Evolutionary conservation across 2,329 filamentous ascomycete genomes (phyloP).

Genomic region (Sarocladium strictum): DNA sequence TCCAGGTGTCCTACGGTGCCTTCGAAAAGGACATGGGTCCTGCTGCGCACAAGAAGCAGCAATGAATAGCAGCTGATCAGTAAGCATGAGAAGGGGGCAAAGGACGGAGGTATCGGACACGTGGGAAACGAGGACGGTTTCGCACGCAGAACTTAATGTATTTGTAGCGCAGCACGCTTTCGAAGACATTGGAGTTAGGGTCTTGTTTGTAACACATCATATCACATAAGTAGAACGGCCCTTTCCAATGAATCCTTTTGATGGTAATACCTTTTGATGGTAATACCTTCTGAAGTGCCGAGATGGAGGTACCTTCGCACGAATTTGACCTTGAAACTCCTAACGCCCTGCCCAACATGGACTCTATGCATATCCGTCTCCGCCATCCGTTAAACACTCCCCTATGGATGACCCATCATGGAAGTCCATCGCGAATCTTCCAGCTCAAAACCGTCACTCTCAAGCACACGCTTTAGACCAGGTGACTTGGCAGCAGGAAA

Average conservation of each 20-base stretch:
- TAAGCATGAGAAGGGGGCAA: not conserved
- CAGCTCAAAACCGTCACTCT: no score
- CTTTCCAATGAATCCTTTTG: no score
- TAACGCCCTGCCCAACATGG: not conserved
- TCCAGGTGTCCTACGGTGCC: conserved; percentile 87
- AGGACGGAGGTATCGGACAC: not conserved
- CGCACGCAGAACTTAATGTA: not conserved
- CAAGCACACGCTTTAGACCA: conserved; percentile 54
- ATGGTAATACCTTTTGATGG: no score
- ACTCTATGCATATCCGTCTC: not conserved
- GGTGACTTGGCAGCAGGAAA: conserved; percentile 86
- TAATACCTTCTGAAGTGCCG: not conserved
- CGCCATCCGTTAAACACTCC: not conserved
- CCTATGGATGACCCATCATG: no score
- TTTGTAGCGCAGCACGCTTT: conserved; percentile 1
- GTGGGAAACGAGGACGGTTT: not conserved
- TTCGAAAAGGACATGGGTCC: conserved; percentile 96
- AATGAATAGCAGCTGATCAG: conserved; percentile 18
- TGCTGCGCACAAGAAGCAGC: conserved; percentile 73
- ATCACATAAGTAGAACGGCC: not conserved
- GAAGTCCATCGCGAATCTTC: no score
- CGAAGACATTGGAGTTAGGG: not conserved
- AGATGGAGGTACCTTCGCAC: not conserved
- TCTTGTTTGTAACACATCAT: not conserved
- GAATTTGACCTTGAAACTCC: not conserved